Evolutionary conservation across 2,329 filamentous ascomycete species (phyloP), one percentile per base, ranked within the genome.

Genomic region (Scedosporium minutisporum): DNA sequence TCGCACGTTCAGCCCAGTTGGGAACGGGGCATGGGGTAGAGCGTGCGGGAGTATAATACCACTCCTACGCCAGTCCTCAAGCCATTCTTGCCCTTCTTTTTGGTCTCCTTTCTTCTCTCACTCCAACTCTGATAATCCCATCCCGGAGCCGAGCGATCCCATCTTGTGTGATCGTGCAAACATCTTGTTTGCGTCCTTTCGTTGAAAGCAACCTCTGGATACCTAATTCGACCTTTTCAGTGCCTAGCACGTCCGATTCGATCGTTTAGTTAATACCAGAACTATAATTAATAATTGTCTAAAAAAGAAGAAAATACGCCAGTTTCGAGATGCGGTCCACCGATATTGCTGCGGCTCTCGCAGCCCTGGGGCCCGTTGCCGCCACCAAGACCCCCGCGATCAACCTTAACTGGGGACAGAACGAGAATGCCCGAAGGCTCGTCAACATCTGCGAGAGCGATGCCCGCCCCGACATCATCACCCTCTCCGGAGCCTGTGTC

Each of bases 401-500:
- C n/a, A 76, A 76, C 65, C 73, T 73, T 29, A 77, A 77, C 68
- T 77, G 75, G 74, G 74, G 76, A 12, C 76, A 78, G 70, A 63
- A 66, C 18, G 69, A 70, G 4, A 59, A 60, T 18, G 16, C 62
- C 21, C 61, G 61, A 27, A 72, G 69, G 25, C 70, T 78, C 21
- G 65, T 67, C 21, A 61, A 67, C 9, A 72, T 76, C 66, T 78
- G 76, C 62, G 62, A n/a, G 0, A 33, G 62, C 64, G 71, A 75
- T 66, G 66, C 67, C 60, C 72, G 71, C 14, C 69, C 76, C 48
- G 71, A 76, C 59, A 76, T 71, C 61, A 71, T 76, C 46, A 74
- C 75, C 1, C 64, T 78, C 25, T 67, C 70, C 41, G 77, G 78
- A 63, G 70, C 78, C 63, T 76, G 72, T 66, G 64, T 66, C 57